Conservation (phyloP, 2,329 filamentous ascomycete species). For the Fusarium haematococcum region DNA sequence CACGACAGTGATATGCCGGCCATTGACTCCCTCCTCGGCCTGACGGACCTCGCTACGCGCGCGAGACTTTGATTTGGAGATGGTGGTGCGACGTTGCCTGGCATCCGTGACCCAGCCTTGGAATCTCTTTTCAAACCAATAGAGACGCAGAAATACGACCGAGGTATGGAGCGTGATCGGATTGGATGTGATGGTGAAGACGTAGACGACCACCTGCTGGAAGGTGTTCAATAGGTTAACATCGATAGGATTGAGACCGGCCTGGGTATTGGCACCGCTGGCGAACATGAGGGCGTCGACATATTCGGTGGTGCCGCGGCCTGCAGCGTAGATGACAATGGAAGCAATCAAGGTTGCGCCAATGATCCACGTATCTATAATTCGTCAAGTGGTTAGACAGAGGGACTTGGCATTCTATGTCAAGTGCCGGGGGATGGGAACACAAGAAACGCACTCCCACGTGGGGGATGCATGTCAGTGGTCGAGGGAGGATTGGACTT, state of each 20-base stretch:
- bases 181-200: conserved; percentile 79
- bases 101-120: conserved; percentile 84
- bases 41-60: conserved; percentile 56
- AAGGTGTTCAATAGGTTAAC: conserved; percentile 76
- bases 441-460: conserved; percentile 26
- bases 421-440: conserved; percentile 13
- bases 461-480: conserved; percentile 29
- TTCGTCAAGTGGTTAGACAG: conserved; percentile 31
- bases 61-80: conserved; percentile 71
- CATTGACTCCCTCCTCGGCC: conserved; percentile 73
- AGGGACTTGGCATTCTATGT: conserved; percentile 8
- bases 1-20: conserved; percentile 74
- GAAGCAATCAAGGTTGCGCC: conserved; percentile 79
- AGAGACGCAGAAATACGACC: conserved; percentile 91
- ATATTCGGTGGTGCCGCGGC: conserved; percentile 73
- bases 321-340: conserved; percentile 76
- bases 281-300: conserved; percentile 92
- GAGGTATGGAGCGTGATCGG: conserved; percentile 87
- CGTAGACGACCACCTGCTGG: conserved; percentile 79
- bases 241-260: conserved; percentile 86
- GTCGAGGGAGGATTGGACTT: conserved; percentile 49
- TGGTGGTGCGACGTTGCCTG: conserved; percentile 71
- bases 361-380: conserved; percentile 82
- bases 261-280: conserved; percentile 89
- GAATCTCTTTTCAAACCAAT: conserved; percentile 98